Evolutionary conservation across 495 filamentous ascomycete genomes (phyloP).

Genomic region (Corynascus novoguineensis): DNA sequence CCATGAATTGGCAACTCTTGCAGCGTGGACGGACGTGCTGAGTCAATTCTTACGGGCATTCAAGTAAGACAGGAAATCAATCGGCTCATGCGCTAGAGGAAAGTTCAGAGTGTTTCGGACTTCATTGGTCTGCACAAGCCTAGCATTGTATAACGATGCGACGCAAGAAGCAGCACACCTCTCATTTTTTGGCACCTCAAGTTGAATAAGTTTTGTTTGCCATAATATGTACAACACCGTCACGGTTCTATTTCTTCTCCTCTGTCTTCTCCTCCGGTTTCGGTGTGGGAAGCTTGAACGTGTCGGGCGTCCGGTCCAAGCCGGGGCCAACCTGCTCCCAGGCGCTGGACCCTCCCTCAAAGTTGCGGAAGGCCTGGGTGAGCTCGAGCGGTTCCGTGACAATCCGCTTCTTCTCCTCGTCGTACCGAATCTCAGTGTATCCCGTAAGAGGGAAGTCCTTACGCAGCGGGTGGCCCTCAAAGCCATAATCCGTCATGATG

Average conservation of each 20-base stretch:
- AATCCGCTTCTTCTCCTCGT: slow-evolving; percentile 99
- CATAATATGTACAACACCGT: slow-evolving; percentile 25
- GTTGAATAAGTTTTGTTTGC: slow-evolving; percentile 13
- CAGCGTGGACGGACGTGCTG: too few relatives aligned
- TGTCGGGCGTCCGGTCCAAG: slow-evolving; percentile 71
- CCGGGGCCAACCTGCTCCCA: slow-evolving; percentile 93
- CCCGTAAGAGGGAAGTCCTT: slow-evolving; percentile 99
- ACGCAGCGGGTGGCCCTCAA: slow-evolving; percentile 93
- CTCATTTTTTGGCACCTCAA: background rate
- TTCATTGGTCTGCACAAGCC: background rate
- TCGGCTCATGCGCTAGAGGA: background rate
- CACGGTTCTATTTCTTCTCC: slow-evolving; percentile 73
- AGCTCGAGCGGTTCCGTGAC: slow-evolving; percentile 95
- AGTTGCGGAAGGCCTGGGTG: slow-evolving; percentile 98
- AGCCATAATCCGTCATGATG: slow-evolving; percentile 99
- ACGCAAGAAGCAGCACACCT: background rate
- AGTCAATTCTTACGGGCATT: too few relatives aligned
- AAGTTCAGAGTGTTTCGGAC: background rate
- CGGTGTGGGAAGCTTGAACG: slow-evolving; percentile 89
- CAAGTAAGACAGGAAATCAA: background rate
- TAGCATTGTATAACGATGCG: too few relatives aligned
- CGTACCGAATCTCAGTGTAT: slow-evolving; percentile 96
- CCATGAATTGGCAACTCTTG: too few relatives aligned
- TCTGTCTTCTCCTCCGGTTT: slow-evolving; percentile 90
- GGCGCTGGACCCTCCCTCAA: slow-evolving; percentile 73